Conservation (phyloP, 176 grass and related monocot species). For the Elaeis guineensis region DNA sequence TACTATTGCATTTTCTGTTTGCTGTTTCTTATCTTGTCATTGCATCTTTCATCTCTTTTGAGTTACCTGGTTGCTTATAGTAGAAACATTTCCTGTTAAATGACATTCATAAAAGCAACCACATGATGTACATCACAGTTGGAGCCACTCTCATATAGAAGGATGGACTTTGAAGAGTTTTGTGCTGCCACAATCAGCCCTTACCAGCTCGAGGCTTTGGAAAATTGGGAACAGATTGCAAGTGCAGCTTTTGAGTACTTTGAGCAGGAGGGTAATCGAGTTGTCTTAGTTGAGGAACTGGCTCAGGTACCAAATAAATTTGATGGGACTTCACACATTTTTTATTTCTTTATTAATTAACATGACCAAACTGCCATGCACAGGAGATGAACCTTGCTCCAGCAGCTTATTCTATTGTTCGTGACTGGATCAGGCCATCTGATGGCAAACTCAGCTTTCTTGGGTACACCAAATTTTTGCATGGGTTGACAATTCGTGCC, state of each 20-base stretch:
- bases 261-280: constrained; percentile 75
- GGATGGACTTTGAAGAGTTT: constrained; percentile 95
- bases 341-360: not conserved
- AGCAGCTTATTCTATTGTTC: constrained; percentile 70
- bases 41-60: not conserved
- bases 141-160: constrained; percentile 81
- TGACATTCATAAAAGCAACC: not conserved
- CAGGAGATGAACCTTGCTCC: constrained; percentile 83
- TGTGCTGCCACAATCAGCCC: constrained; percentile 91
- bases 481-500: constrained; percentile 78
- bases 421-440: constrained; percentile 94
- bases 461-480: constrained; percentile 97
- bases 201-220: constrained; percentile 92
- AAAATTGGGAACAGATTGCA: constrained; percentile 92
- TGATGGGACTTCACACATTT: no score
- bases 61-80: no score
- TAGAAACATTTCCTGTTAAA: no score
- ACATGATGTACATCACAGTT: constrained; percentile 39
- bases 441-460: constrained; percentile 95
- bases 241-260: constrained; percentile 87
- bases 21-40: no score
- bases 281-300: constrained; percentile 80
- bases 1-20: no score
- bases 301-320: constrained; percentile 45
- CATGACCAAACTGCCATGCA: not conserved